Percentiles rank a stretch among this genome's conserved stretches.
These are phyloP conservation scores for Auricularia sp. DNA, from an alignment of 768 basidiomycete species.

Conservation along the genomic window DNA sequence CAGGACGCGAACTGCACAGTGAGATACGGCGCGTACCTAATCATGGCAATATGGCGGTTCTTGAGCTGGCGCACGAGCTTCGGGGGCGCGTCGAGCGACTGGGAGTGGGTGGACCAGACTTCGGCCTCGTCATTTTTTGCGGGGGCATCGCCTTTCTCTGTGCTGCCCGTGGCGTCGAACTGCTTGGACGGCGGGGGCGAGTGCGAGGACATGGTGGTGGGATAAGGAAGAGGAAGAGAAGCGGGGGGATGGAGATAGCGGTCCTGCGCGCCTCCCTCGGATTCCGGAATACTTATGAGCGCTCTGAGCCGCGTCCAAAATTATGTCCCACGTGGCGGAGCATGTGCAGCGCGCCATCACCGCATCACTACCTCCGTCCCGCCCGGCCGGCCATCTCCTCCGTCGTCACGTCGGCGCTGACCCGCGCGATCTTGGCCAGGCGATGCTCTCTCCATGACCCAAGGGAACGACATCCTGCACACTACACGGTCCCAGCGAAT, in stretches of 20 bases:
- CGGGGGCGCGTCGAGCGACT: background rate
- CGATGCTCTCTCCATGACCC: background rate
- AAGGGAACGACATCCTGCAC: background rate
- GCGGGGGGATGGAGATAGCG: background rate
- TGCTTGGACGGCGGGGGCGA: background rate
- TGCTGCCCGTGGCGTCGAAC: background rate
- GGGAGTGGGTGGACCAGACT: background rate
- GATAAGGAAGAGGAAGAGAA: background rate
- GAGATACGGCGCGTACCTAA: conserved; percentile 35
- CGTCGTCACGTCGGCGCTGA: background rate
- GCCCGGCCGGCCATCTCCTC: background rate
- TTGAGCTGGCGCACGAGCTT: conserved; percentile 52
- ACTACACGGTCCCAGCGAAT: background rate
- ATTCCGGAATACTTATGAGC: too few relatives aligned
- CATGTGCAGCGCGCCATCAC: too few relatives aligned
- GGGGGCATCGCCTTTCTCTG: background rate
- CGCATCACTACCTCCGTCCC: too few relatives aligned
- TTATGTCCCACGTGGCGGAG: too few relatives aligned
- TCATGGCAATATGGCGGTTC: conserved; percentile 76
- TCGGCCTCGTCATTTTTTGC: background rate
- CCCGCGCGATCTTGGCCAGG: background rate
- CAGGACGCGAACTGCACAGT: background rate
- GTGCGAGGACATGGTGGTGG: background rate
- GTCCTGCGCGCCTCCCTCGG: too few relatives aligned
- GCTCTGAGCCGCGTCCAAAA: too few relatives aligned